phyloP scores from a whole-genome alignment of 495 filamentous ascomycete species.

The Annulohypoxylon moriforme region DNA sequence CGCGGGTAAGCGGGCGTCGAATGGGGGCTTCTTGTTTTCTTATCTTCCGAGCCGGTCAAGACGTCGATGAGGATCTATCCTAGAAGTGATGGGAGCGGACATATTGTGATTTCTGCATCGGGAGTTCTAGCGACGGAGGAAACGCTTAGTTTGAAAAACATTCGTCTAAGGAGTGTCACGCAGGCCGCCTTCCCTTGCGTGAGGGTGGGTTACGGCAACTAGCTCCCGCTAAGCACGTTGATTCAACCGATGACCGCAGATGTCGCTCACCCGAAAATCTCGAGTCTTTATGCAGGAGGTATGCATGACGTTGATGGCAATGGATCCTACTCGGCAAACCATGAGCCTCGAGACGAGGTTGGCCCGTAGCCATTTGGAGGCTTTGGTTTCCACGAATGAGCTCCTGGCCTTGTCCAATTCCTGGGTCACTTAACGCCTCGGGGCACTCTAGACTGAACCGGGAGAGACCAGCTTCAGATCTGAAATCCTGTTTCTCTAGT shows the following conservation, averaged over 20 bases:
- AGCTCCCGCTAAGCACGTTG: conserved; percentile 15
- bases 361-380: conserved; percentile 23
- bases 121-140: conserved; percentile 15
- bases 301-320: conserved; percentile 46
- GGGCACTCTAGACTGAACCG: conserved; percentile 8
- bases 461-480: conserved; percentile 31
- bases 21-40: conserved; percentile 31
- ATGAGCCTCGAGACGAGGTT: conserved; percentile 21
- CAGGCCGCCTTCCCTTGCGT: conserved; percentile 35
- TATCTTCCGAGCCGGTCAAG: conserved; percentile 41
- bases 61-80: conserved; percentile 20
- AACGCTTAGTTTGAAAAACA: conserved; percentile 9
- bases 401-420: conserved; percentile 21
- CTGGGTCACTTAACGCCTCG: conserved; percentile 18
- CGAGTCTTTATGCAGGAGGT: conserved; percentile 30
- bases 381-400: conserved; percentile 35
- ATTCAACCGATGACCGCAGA: conserved; percentile 24
- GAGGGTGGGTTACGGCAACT: conserved; percentile 26
- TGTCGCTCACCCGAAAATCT: conserved; percentile 29
- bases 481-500: conserved; percentile 15
- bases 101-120: conserved; percentile 23
- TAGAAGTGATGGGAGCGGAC: conserved; percentile 12
- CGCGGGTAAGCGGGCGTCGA: conserved; percentile 33
- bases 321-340: conserved; percentile 31
- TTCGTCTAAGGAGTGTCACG: conserved; percentile 21